Base-by-base conservation (phyloP, 306 rosid genomes). In the Trifolium pratense region DNA sequence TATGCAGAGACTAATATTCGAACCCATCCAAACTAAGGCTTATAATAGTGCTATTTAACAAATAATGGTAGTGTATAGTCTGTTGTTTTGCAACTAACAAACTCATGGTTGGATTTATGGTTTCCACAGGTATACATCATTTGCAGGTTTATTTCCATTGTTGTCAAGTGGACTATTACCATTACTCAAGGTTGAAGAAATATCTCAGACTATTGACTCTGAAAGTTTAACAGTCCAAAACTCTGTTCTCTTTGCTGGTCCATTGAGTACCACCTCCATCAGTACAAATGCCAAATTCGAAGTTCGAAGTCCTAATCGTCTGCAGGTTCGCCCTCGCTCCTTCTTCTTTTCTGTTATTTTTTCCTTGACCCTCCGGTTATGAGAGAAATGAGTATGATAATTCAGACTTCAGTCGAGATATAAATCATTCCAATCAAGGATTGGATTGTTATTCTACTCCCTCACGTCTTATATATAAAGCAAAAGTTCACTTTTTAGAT, bases 181-280 rank as follows among this genome's bases (percentile, higher is more conserved):
- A 26, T 76, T 91, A 58, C 89, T 91, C 2, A 94, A 83, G 82
- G 95, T 94, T 10, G 97, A 83, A 73, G 99, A 94, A 78, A 86
- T 94, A 71, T 94, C 97, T 26, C 99, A 91, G 75, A 94, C 89
- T 18, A 94, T 91, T 60, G 96, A 94, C 70, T 86, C 95, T 0
- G 79, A 73, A 45, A 80, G 68, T 74, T 79, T 89, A 12, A 87
- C 93, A 0, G 95, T 91, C 66, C 88, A 94, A 78, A 94, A 94
- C 83, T 89, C 91, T 16, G 95, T 94, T 65, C 91, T 59, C 78
- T 91, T 94, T 63, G 46, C 88, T 2, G 88, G 96, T 70, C 99
- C 99, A 13, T 82, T 91, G 76, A 74, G 96, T 32, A 88, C 95
- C 25, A 89, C 96, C 71, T 94, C 97, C 13, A 60, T 94, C n/a